These are phyloP conservation scores for Beta macrorhiza DNA, from an alignment of 179 eudicot genomes.

Conservation along the genomic window DNA sequence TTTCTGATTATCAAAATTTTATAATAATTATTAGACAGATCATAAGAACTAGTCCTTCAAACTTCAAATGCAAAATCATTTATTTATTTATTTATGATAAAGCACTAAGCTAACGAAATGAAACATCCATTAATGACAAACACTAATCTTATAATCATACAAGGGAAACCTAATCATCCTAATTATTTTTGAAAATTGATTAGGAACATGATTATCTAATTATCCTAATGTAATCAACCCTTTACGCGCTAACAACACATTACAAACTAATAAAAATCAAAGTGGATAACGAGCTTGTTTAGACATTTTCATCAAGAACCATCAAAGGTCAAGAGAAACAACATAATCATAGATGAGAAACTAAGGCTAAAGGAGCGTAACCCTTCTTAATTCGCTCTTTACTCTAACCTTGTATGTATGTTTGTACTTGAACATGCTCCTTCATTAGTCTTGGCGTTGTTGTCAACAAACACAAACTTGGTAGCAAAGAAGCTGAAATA, in stretches of 20 bases:
- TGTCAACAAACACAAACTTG: conserved; percentile 33
- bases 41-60: no score
- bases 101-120: no score
- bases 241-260: no score
- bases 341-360: background rate
- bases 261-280: background rate
- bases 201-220: background rate
- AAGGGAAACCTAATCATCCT: background rate
- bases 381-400: background rate
- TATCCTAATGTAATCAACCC: background rate
- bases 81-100: no score
- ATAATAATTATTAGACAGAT: no score
- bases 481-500: conserved; percentile 53
- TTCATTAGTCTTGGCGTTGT: background rate
- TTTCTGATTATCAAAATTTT: no score
- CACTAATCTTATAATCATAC: background rate
- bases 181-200: background rate
- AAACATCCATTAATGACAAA: no score
- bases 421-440: conserved; percentile 6
- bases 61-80: no score
- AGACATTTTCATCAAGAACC: background rate
- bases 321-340: background rate
- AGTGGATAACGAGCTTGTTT: background rate
- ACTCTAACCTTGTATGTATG: background rate
- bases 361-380: background rate